Base-by-base conservation (phyloP, 106 monocot species). In the Allium sativum region DNA sequence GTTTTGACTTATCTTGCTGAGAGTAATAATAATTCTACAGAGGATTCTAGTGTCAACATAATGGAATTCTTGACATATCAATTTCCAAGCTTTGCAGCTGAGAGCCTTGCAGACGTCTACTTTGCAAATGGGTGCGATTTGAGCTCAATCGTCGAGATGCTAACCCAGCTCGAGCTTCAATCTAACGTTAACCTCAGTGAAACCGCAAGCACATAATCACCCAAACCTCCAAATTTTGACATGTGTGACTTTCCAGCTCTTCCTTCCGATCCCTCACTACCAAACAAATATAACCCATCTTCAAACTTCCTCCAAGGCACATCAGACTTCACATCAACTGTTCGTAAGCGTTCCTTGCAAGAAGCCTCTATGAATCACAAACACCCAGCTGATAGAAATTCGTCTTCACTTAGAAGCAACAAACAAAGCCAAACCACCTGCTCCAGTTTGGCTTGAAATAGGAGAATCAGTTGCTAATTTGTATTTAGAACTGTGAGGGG, bases 381-480 rank as follows among this genome's bases (percentile, higher is more conserved):
- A 55, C 64, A 44, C 19, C 40, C 71, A 40, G 40, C 59, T 45
- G 64, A 72, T 41, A 41, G 47, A 48, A 40, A 8, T 65, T 45
- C 56, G 64, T 19, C 55, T 45, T 72, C 72, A 22, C 54, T 41
- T 55, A 43, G 64, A 72, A 45, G 19, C 57, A 12, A 42, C 57
- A 15, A 57, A 17, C 56, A 72, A 72, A 81, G 72, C 59, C 70
- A 22, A 69, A 61, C 55, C 60, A 55, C 45, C 48, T 21, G 21
- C 67, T 68, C 67, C 78, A 19, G 19, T 71, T 64, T 78, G 78
- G 82, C 78, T 78, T 43, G 81, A 82, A 15, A 86, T 81, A 56
- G 82, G 81, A 42, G 86, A 82, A 47, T 66, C 86, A 72, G 86
- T 82, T 55, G 86, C 81, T 86, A 86, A 75, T 78, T 10, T 82